Conservation (phyloP, 371 early-diverging fungal genomes). For the Mucor racemosus region DNA sequence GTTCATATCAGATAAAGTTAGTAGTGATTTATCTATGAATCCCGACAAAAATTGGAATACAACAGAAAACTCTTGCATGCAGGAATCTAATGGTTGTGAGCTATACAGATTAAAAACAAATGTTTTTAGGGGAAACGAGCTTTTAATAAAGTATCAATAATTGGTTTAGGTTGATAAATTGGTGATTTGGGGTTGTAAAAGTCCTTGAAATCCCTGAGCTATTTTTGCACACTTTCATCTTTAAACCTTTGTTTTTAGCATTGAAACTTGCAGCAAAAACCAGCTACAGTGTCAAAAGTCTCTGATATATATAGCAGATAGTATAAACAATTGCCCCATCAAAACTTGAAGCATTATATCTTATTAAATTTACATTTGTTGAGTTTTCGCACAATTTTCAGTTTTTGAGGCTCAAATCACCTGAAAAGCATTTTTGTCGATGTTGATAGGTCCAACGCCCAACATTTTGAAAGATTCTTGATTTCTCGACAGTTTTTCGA, state of each 20-base stretch:
- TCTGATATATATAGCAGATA: background rate
- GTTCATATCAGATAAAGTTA: slow-evolving; percentile 7
- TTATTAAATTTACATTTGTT: too few species aligned
- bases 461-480: too few species aligned
- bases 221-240: background rate
- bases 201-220: too few species aligned
- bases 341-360: too few species aligned
- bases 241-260: background rate
- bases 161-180: background rate
- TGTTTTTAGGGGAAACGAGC: background rate
- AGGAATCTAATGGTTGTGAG: background rate
- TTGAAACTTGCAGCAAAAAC: background rate
- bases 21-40: slow-evolving; percentile 2
- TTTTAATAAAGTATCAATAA: background rate
- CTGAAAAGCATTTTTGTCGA: too few species aligned
- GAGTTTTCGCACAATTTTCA: too few species aligned
- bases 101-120: background rate
- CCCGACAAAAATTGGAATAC: background rate
- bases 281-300: background rate
- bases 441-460: too few species aligned
- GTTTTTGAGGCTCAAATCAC: too few species aligned
- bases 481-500: too few species aligned
- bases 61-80: background rate
- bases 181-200: background rate
- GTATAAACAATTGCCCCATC: too few species aligned